Conservation (phyloP, 768 basidiomycete genomes). For the Agaricus blazei region DNA sequence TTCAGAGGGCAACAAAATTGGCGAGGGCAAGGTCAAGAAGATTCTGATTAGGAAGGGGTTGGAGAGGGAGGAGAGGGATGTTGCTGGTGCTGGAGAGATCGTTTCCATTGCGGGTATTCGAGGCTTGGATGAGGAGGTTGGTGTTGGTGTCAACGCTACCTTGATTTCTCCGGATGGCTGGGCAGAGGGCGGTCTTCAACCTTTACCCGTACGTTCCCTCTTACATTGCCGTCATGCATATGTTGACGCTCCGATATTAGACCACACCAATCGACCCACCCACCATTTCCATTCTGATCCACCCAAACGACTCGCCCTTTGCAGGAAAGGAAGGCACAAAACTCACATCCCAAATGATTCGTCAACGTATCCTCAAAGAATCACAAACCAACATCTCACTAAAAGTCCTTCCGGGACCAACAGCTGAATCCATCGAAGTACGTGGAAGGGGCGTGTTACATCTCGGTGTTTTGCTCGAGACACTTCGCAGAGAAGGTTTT, state of each 20-base stretch:
- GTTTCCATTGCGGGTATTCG: slow-evolving; percentile 45
- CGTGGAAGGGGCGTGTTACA: slow-evolving; percentile 45
- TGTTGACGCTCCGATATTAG: slow-evolving; percentile 12
- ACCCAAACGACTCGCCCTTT: slow-evolving; percentile 44
- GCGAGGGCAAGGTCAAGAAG: slow-evolving; percentile 47
- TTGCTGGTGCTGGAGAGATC: slow-evolving; percentile 45
- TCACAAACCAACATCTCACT: slow-evolving; percentile 48
- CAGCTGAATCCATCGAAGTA: slow-evolving; percentile 44
- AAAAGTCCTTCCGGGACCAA: slow-evolving; percentile 43
- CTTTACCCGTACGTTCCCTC: slow-evolving; percentile 29
- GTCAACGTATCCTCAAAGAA: slow-evolving; percentile 44
- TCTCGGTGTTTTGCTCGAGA: slow-evolving; percentile 47
- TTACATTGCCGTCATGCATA: background rate
- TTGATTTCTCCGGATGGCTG: slow-evolving; percentile 40
- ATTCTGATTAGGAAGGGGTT: slow-evolving; percentile 33
- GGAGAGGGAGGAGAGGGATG: slow-evolving; percentile 36
- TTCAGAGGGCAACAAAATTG: slow-evolving; percentile 37
- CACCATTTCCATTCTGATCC: slow-evolving; percentile 42
- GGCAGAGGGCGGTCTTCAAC: slow-evolving; percentile 33
- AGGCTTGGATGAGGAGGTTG: slow-evolving; percentile 11
- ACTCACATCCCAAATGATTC: slow-evolving; percentile 44
- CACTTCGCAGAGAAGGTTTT: slow-evolving; percentile 43
- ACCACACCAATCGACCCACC: slow-evolving; percentile 48
- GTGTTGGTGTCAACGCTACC: slow-evolving; percentile 40
- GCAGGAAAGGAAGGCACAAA: slow-evolving; percentile 42